Conservation (phyloP, 192 early-diverging fungal genomes). For the Obelidium mucronatum region DNA sequence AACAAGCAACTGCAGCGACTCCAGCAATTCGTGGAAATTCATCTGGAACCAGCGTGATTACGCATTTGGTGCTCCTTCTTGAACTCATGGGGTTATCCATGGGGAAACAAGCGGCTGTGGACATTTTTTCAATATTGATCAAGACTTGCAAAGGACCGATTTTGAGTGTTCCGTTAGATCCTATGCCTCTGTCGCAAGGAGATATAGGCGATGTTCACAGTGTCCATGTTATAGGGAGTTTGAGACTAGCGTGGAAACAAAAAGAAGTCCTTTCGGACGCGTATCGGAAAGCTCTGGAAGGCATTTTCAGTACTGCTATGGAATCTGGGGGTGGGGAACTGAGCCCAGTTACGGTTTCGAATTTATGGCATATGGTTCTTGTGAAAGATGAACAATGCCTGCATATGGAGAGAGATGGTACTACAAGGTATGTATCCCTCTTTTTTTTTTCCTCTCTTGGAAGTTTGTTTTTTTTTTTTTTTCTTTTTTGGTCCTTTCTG, state of each 20-base stretch:
- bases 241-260: slow-evolving; percentile 18
- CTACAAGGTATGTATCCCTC: background rate
- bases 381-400: background rate
- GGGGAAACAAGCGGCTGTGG: slow-evolving; percentile 5
- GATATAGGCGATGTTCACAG: slow-evolving; percentile 20
- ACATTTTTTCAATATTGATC: slow-evolving; percentile 2
- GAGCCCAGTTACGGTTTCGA: background rate
- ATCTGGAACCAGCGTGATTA: background rate
- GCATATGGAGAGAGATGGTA: background rate
- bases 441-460: background rate
- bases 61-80: slow-evolving; percentile 8
- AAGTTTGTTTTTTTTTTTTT: background rate
- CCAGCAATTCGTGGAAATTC: background rate
- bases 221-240: slow-evolving; percentile 20
- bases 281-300: background rate
- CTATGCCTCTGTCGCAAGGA: background rate
- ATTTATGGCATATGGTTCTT: background rate
- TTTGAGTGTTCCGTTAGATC: slow-evolving; percentile 21
- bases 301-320: background rate
- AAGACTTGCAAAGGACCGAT: background rate
- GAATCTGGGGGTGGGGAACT: background rate
- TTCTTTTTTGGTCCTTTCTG: background rate
- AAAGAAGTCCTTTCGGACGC: background rate
- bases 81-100: slow-evolving; percentile 15
- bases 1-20: background rate